Evolutionary conservation across 192 early-diverging fungal species (phyloP), one percentile per base, ranked within the genome.

Genomic region (Entomortierella beljakovae): DNA sequence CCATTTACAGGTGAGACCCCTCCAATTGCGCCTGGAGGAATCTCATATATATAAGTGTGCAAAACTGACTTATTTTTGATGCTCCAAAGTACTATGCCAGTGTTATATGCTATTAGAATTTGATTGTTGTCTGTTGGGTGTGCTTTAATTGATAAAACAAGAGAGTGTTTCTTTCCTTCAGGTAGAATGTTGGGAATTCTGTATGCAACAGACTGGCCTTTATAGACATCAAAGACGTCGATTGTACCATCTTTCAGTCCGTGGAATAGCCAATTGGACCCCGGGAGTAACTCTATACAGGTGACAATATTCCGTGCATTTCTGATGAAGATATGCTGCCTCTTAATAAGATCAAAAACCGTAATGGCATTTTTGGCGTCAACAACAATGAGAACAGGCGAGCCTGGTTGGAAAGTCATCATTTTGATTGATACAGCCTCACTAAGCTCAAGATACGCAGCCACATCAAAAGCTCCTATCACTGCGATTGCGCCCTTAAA

Each of bases 101-200:
- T 64, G 31, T 81, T 68, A 48, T 89, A 89, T 6, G 76, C 89
- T 37, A 91, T 83, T 18, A 91, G 58, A 15, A 91, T 64, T 16
- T 81, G 72, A 35, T 87, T 86, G 40, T 80, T 51, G 42, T 89
- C 87, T 1, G 51, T 80, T 6, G 89, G 87, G 56, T 85, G 85
- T 3, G 80, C 60, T 18, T 88, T 70, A n/a, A 90, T 43, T 8
- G 80, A 73, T 7, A 84, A 61, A 2, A 89, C 85, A 8, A 86
- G 59, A 11, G 66, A 74, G 31, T 81, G 72, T 20, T 64, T 55
- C 3, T 54, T 66, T 6, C 68, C 69, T 26, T 85, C 82, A 3
- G 82, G 68, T 31, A 84, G 34, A 16, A 85, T 53, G 42, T 87
- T 76, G 29, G 82, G 84, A n/a, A 85, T 82, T 22, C 61, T 68